Percentiles rank a stretch among this genome's conserved stretches.
phyloP scores from a whole-genome alignment of 352 stramenopile species.

The Globisporangium ultimum region DNA sequence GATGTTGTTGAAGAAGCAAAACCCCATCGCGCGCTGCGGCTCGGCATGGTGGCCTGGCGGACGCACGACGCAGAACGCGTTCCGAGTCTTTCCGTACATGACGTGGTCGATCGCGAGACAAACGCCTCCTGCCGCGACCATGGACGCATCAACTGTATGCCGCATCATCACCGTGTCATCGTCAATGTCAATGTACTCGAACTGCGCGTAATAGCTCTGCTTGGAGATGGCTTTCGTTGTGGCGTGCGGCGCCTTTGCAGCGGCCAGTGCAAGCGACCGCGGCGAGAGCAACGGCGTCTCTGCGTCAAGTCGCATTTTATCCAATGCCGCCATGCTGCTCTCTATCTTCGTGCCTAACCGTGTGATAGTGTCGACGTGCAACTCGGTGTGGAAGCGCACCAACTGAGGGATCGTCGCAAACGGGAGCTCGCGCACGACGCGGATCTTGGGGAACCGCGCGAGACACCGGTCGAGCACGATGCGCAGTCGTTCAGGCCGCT shows the following conservation, averaged over 20 bases:
- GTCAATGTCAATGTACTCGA: constrained; percentile 64
- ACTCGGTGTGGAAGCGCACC: constrained; percentile 47
- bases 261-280: constrained; percentile 2
- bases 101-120: constrained; percentile 73
- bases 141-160: constrained; percentile 56
- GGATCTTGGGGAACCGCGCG: constrained; percentile 30
- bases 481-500: constrained; percentile 53
- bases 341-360: constrained; percentile 55
- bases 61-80: constrained; percentile 88
- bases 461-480: constrained; percentile 32
- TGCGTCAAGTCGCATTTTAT: constrained; percentile 13
- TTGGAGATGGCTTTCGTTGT: constrained; percentile 27
- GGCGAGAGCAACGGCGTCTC: not conserved
- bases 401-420: constrained; percentile 46
- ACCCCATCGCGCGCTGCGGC: constrained; percentile 59
- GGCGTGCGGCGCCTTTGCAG: constrained; percentile 9
- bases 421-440: constrained; percentile 20
- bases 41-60: constrained; percentile 64
- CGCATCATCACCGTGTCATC: constrained; percentile 68
- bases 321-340: constrained; percentile 52
- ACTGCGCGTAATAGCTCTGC: constrained; percentile 53
- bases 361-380: constrained; percentile 53
- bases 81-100: constrained; percentile 22
- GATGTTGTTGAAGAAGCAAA: constrained; percentile 97
- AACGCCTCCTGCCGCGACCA: constrained; percentile 73